Evolutionary conservation across 1,139 yeast species (phyloP).

Genomic region (Pichia norvegensis): DNA sequence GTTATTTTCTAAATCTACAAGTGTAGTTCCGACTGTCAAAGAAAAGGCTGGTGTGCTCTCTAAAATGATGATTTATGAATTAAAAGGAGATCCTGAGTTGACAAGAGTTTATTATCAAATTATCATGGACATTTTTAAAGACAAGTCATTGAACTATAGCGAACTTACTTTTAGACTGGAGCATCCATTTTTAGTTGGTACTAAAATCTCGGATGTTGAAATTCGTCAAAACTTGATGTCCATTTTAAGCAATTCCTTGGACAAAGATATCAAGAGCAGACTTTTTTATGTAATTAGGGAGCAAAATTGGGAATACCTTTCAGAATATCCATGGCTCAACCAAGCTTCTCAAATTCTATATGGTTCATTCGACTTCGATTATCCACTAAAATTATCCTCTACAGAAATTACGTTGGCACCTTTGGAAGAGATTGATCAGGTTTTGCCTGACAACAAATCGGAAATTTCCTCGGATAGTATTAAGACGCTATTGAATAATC

Average conservation of each 20-base stretch:
- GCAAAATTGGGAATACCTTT: constrained; percentile 93
- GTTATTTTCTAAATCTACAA: constrained; percentile 79
- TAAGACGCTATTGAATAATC: constrained; percentile 39
- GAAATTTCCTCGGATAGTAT: constrained; percentile 16
- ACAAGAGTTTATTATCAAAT: constrained; percentile 79
- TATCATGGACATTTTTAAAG: constrained; percentile 81
- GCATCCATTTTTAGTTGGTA: constrained; percentile 92
- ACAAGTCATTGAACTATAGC: constrained; percentile 68
- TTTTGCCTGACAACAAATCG: constrained; percentile 16
- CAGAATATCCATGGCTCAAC: constrained; percentile 90
- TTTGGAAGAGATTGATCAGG: constrained; percentile 40
- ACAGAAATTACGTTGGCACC: constrained; percentile 52
- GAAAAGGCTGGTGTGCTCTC: constrained; percentile 93
- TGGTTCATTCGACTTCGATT: constrained; percentile 60
- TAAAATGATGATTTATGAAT: constrained; percentile 90
- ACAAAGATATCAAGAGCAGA: constrained; percentile 69
- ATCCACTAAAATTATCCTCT: constrained; percentile 37
- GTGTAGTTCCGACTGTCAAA: constrained; percentile 80
- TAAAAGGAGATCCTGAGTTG: constrained; percentile 74
- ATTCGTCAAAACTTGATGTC: constrained; percentile 75
- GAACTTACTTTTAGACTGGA: constrained; percentile 95
- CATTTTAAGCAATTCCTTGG: constrained; percentile 73
- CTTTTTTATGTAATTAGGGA: constrained; percentile 79
- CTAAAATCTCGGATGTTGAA: constrained; percentile 69
- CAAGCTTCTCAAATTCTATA: constrained; percentile 85